These are phyloP conservation scores for Microbotryum silenes-acaulis DNA, from an alignment of 1,284 basidiomycete species.

Conservation along the genomic window DNA sequence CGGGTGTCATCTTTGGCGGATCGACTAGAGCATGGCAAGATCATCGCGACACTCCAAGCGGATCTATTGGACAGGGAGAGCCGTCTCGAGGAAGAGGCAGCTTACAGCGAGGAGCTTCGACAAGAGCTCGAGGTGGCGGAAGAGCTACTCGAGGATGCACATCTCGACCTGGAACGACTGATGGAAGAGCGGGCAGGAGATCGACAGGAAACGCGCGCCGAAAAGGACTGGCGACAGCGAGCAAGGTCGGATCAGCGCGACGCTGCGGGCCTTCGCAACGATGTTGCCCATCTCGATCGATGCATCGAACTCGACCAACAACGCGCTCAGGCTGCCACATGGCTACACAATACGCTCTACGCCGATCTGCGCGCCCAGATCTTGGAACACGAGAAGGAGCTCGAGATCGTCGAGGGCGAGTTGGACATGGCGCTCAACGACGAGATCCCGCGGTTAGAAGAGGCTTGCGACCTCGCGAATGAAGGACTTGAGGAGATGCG, in stretches of 20 bases:
- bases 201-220: constrained; percentile 5
- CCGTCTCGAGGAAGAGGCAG: constrained; percentile 10
- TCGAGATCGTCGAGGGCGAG: constrained; percentile 1
- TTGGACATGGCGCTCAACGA: constrained; percentile 1
- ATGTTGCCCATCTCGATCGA: constrained; percentile 4
- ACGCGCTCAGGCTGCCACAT: no score
- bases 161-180: not conserved
- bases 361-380: no score
- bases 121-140: not conserved
- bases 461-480: not conserved
- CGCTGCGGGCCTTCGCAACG: constrained; percentile 5
- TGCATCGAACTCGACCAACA: not conserved
- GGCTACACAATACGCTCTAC: no score
- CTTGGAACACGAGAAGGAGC: not conserved
- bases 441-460: constrained; percentile 1
- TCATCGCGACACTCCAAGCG: not conserved
- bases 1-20: not conserved
- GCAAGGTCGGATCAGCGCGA: constrained; percentile 24
- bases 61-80: constrained; percentile 13
- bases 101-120: constrained; percentile 12
- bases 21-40: not conserved
- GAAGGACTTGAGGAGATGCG: not conserved
- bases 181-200: constrained; percentile 2
- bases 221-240: constrained; percentile 30
- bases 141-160: not conserved